Conservation (phyloP, 371 early-diverging fungal species). For the Syncephalastrum monosporum region DNA sequence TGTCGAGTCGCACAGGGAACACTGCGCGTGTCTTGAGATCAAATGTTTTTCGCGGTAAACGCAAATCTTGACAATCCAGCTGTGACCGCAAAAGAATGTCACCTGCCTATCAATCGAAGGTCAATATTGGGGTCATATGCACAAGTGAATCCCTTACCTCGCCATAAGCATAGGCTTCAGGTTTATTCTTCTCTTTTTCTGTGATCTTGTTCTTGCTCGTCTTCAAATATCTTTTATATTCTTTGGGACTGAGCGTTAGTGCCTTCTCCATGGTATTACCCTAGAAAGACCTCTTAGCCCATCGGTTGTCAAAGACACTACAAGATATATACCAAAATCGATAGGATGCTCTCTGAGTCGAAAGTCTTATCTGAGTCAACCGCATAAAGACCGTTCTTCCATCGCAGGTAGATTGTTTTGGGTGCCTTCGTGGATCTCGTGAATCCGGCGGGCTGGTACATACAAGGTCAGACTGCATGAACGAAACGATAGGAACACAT, state of each 20-base stretch:
- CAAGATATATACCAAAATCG: slow-evolving; percentile 50
- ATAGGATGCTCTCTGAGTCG: slow-evolving; percentile 66
- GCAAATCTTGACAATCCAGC: slow-evolving; percentile 81
- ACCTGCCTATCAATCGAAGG: slow-evolving; percentile 27
- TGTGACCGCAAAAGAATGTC: slow-evolving; percentile 87
- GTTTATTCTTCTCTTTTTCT: slow-evolving; percentile 40
- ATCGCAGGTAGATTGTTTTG: slow-evolving; percentile 60
- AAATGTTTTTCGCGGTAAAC: slow-evolving; percentile 79
- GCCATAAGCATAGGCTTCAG: slow-evolving; percentile 55
- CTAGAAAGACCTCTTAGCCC: slow-evolving; percentile 22
- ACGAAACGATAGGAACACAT: slow-evolving; percentile 5
- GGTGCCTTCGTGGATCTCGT: slow-evolving; percentile 64
- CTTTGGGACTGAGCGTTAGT: slow-evolving; percentile 63
- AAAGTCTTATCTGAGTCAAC: slow-evolving; percentile 83
- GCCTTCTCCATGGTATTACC: slow-evolving; percentile 88
- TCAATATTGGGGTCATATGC: no score
- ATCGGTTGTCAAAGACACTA: neutral
- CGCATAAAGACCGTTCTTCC: slow-evolving; percentile 74
- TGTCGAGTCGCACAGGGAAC: slow-evolving; percentile 82
- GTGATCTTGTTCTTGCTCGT: slow-evolving; percentile 26
- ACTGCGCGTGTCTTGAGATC: slow-evolving; percentile 94
- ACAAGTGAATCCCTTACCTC: slow-evolving; percentile 18
- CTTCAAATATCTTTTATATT: slow-evolving; percentile 70
- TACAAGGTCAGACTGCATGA: neutral
- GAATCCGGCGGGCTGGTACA: slow-evolving; percentile 47